Evolutionary conservation across 331 rosid species (phyloP), one percentile per base, ranked within the genome.

Genomic region (Malus hybrid): DNA sequence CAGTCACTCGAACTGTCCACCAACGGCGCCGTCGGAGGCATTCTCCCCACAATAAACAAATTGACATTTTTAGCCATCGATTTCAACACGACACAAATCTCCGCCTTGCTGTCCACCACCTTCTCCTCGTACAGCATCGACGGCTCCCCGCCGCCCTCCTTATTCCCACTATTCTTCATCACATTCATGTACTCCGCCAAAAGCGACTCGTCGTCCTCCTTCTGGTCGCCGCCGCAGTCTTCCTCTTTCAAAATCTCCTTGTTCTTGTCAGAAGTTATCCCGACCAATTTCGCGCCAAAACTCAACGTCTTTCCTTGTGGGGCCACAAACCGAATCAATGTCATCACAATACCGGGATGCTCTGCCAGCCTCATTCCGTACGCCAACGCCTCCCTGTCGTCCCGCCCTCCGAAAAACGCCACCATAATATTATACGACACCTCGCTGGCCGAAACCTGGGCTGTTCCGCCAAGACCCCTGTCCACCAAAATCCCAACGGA

Each of bases 331-430:
- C 86, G 83, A 9, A 88, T 67, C 15, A 85, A 89, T 0, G 34
- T 85, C 13, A 92, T 70, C 22, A 76, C 10, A 44, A 92, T 86
- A 0, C 97, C 97, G 0, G 97, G 97, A 59, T 90, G 97, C 16
- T 90, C 90, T 0, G 97, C 86, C 83, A 90, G 80, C 70, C 97
- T 88, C 82, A 84, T 80, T 0, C 90, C 97, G 22, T 88, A 88
- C 5, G 89, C 84, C 3, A 92, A 87, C 1, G 97, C 93, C 60
- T 92, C 97, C 1, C 93, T 85, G 56, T 88, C 92, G 14, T 90
- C 97, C 0, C 68, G 71, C 6, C 96, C 97, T 5, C 97, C 93
- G n/a, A 87, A 92, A 74, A 82, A 92, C 1, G 88, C 81, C 6
- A 90, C 86, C 10, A 80, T 55, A 1, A 84, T 65, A 0, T 69